Evolutionary conservation across 2,329 filamentous ascomycete species (phyloP).

Genomic region (Aspergillus brunneoviolaceus): DNA sequence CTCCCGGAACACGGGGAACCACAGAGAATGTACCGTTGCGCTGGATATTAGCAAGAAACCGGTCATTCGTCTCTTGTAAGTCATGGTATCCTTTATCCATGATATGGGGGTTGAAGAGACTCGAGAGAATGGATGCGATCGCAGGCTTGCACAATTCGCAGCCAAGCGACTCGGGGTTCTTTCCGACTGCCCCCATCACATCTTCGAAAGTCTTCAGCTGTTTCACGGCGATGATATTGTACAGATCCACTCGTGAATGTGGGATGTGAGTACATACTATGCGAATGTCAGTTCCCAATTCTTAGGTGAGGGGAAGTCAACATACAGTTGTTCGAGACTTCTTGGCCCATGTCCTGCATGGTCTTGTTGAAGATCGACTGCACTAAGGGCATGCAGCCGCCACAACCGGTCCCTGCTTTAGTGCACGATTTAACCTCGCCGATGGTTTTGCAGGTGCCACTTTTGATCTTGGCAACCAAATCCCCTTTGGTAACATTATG

Average conservation of each 20-base stretch:
- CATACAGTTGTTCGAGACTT: conserved; percentile 73
- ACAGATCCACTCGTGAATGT: conserved; percentile 83
- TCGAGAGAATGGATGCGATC: conserved; percentile 76
- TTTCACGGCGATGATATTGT: conserved; percentile 83
- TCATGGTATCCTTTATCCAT: conserved; percentile 70
- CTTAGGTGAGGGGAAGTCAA: neutral
- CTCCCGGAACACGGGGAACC: conserved; percentile 76
- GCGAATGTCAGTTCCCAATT: conserved; percentile 9
- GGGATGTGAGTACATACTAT: conserved; percentile 76
- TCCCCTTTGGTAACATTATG: conserved; percentile 90
- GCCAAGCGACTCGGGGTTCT: conserved; percentile 68
- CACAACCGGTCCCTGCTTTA: conserved; percentile 87
- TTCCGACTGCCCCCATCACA: conserved; percentile 77
- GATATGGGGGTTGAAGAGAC: conserved; percentile 79
- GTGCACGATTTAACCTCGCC: conserved; percentile 85
- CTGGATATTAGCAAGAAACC: conserved; percentile 85
- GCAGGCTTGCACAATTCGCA: conserved; percentile 87
- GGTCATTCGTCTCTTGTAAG: conserved; percentile 87
- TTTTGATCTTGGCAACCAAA: conserved; percentile 69
- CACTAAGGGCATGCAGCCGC: conserved; percentile 84
- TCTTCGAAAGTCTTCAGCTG: conserved; percentile 68
- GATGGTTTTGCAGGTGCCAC: conserved; percentile 76
- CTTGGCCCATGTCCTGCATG: conserved; percentile 80
- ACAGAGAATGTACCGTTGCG: conserved; percentile 89
- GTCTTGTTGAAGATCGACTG: conserved; percentile 88